Evolutionary conservation across 768 basidiomycete species (phyloP), one percentile per base, ranked within the genome.

Genomic region (Pleurotus citrinopileatus): DNA sequence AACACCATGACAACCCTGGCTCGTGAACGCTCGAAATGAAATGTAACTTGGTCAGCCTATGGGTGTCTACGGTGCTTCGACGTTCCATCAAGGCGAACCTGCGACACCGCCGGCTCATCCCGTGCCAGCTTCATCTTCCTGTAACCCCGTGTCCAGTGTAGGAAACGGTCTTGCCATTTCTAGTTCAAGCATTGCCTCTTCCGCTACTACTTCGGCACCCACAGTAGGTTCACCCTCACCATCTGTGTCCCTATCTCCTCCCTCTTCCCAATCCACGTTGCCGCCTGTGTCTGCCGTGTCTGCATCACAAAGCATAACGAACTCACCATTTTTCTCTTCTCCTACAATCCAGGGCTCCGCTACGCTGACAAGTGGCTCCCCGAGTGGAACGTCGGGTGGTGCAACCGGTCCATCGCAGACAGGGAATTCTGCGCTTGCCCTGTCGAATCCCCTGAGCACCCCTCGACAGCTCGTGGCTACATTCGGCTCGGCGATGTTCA

Each of bases 61-160:
- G 82, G 86, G 85, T 25, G 76, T 87, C n/a, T 86, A 87, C 60
- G 82, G 81, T 28, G 66, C 71, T 15, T 87, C 84, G 12, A 86
- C 85, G 0, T 88, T 82, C 72, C 66, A 76, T 62, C 89, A 91
- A 72, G 84, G 84, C 32, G 67, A 82, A 27, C 73, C 78, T 0
- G 64, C 57, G 0, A 87, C 82, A 1, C 84, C 87, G 12, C 36
- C 73, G 5, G 72, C 83, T 1, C 82, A 86, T 60, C 78, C 83
- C 2, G 70, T 69, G 1, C 86, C 83, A 0, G 60, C 80, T 3
- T 83, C 84, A 2, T 87, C 82, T 15, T 68, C 75, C 19, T 94
- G 93, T 73, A 72, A 71, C 13, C 57, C 77, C 2, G 55, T 74
- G 15, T 70, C 72, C 42, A 80, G 81, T 4, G 77, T 91, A 53